phyloP scores from a whole-genome alignment of 805 yeast genomes.

The Nakazawaea anatomiae region DNA sequence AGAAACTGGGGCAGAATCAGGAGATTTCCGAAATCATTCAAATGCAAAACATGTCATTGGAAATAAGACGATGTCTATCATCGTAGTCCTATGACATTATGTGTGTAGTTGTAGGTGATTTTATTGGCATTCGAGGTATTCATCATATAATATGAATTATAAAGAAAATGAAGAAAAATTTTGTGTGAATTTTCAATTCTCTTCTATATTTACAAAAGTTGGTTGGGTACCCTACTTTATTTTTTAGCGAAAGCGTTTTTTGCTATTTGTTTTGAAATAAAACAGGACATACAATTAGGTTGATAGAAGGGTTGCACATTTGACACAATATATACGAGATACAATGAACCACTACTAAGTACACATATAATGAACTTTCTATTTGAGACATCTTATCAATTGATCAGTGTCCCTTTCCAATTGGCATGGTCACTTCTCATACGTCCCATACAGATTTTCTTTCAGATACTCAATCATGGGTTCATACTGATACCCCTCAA shows the following conservation, averaged over 20 bases:
- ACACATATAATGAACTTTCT: not conserved
- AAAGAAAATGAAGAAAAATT: too few species aligned
- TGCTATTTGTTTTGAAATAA: too few species aligned
- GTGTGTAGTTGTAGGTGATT: too few species aligned
- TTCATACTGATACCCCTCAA: constrained; percentile 1
- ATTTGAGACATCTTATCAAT: not conserved
- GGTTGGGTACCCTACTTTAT: too few species aligned
- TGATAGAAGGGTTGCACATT: too few species aligned
- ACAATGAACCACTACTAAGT: not conserved
- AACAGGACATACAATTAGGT: too few species aligned
- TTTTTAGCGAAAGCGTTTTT: too few species aligned
- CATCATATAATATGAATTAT: too few species aligned
- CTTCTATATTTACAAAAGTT: too few species aligned
- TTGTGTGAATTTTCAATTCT: too few species aligned
- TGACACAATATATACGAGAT: not conserved
- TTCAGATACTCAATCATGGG: constrained; percentile 3
- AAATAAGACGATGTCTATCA: not conserved
- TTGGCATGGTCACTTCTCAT: not conserved
- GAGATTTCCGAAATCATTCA: constrained; percentile 27
- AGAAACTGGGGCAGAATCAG: constrained; percentile 61
- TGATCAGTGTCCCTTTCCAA: constrained; percentile 1
- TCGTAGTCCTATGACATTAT: not conserved
- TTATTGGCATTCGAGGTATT: too few species aligned
- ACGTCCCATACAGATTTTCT: constrained; percentile 3
- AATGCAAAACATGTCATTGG: too few species aligned